Evolutionary conservation across 345 rosid species (phyloP).

Genomic region (Tarenaya hassleriana): DNA sequence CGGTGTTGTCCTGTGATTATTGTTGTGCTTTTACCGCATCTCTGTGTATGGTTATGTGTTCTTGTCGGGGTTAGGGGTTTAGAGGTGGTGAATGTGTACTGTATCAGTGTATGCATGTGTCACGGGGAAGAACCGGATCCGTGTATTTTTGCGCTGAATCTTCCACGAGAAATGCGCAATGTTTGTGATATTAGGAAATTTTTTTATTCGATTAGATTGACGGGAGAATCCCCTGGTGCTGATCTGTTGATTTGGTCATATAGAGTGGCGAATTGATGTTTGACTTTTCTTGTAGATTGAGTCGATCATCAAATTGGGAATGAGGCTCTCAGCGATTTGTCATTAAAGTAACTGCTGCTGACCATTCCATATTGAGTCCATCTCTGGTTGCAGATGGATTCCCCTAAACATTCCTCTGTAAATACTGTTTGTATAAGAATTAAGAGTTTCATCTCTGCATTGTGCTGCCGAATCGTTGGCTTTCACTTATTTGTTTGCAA

Average conservation of each 20-base stretch:
- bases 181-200: conserved; percentile 7
- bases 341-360: too few relatives aligned
- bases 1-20: conserved; percentile 9
- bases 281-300: too few relatives aligned
- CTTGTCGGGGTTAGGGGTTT: conserved; percentile 2
- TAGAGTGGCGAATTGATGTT: background rate
- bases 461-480: background rate
- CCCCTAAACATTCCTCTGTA: background rate
- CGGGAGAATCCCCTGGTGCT: background rate
- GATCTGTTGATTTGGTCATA: conserved; percentile 12
- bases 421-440: background rate
- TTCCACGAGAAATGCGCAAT: conserved; percentile 7
- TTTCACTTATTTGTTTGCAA: background rate
- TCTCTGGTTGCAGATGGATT: background rate
- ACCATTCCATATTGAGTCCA: too few relatives aligned
- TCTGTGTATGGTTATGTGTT: too few relatives aligned
- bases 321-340: conserved; percentile 12
- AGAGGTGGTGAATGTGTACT: conserved; percentile 11
- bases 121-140: conserved; percentile 9
- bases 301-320: background rate
- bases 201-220: background rate
- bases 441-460: background rate
- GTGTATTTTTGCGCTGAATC: conserved; percentile 1
- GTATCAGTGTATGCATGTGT: background rate
- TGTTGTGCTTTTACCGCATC: conserved; percentile 22